Evolutionary conservation across 768 basidiomycete genomes (phyloP).

Genomic region (Tricholoma bakamatsutake): DNA sequence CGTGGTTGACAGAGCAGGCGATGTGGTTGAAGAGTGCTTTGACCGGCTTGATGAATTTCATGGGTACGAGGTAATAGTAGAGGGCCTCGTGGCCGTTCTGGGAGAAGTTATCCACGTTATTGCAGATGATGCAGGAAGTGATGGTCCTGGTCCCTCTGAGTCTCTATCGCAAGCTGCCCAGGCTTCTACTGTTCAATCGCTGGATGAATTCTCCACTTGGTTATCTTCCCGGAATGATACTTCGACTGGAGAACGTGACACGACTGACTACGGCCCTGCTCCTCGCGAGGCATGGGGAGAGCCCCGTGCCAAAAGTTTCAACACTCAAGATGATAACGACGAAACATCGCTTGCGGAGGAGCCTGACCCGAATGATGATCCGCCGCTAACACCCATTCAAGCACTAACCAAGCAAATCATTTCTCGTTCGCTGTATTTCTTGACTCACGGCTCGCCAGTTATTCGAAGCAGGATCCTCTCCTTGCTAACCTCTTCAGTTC

Average conservation of each 20-base stretch:
- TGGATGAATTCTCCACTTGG: slow-evolving; percentile 63
- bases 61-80: slow-evolving; percentile 82
- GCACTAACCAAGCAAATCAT: slow-evolving; percentile 80
- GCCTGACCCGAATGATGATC: slow-evolving; percentile 37
- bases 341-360: slow-evolving; percentile 18
- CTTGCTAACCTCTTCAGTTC: slow-evolving; percentile 67
- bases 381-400: slow-evolving; percentile 64
- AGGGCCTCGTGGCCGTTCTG: slow-evolving; percentile 83
- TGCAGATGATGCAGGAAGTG: slow-evolving; percentile 42
- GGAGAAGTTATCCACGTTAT: slow-evolving; percentile 80
- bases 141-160: slow-evolving; percentile 10
- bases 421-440: slow-evolving; percentile 79
- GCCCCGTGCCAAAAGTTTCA: slow-evolving; percentile 9
- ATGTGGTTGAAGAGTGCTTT: slow-evolving; percentile 96
- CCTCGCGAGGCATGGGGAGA: slow-evolving; percentile 56
- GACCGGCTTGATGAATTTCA: slow-evolving; percentile 95
- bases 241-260: slow-evolving; percentile 28
- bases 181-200: slow-evolving; percentile 16
- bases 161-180: slow-evolving; percentile 2
- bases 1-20: slow-evolving; percentile 84
- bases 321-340: slow-evolving; percentile 10
- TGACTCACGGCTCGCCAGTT: slow-evolving; percentile 83
- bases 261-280: slow-evolving; percentile 50
- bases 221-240: slow-evolving; percentile 42
- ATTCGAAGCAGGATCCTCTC: slow-evolving; percentile 81